These are phyloP conservation scores for Saccharomyces uvarum DNA, from an alignment of 1,139 yeast genomes.

Conservation along the genomic window DNA sequence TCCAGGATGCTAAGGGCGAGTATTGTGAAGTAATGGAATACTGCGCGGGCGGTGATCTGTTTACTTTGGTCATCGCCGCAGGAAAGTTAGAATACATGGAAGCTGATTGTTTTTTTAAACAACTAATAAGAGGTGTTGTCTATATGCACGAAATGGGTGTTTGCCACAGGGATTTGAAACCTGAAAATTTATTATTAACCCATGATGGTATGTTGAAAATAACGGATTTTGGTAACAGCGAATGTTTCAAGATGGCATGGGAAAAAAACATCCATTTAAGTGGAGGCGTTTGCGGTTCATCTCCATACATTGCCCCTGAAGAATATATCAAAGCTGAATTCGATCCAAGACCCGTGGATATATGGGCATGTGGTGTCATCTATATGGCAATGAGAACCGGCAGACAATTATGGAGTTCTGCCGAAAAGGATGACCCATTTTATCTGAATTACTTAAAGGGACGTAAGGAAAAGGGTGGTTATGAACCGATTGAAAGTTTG, in stretches of 20 bases:
- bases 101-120: constrained; percentile 94
- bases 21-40: constrained; percentile 96
- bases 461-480: constrained; percentile 75
- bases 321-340: constrained; percentile 69
- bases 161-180: constrained; percentile 89
- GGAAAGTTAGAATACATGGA: constrained; percentile 80
- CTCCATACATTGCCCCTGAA: constrained; percentile 95
- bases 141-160: constrained; percentile 98
- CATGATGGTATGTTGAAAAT: constrained; percentile 75
- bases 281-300: constrained; percentile 79
- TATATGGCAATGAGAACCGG: constrained; percentile 99
- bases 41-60: constrained; percentile 91
- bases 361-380: constrained; percentile 95
- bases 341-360: constrained; percentile 87
- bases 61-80: constrained; percentile 73
- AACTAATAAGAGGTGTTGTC: constrained; percentile 79
- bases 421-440: constrained; percentile 74
- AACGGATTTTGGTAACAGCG: constrained; percentile 93
- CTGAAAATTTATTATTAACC: constrained; percentile 80
- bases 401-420: constrained; percentile 84
- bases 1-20: constrained; percentile 86
- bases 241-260: constrained; percentile 96
- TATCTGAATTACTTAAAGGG: constrained; percentile 65
- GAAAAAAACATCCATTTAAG: constrained; percentile 76
- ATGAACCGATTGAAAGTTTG: constrained; percentile 79